phyloP scores from a whole-genome alignment of 306 rosid species.

The Trifolium subterraneum region DNA sequence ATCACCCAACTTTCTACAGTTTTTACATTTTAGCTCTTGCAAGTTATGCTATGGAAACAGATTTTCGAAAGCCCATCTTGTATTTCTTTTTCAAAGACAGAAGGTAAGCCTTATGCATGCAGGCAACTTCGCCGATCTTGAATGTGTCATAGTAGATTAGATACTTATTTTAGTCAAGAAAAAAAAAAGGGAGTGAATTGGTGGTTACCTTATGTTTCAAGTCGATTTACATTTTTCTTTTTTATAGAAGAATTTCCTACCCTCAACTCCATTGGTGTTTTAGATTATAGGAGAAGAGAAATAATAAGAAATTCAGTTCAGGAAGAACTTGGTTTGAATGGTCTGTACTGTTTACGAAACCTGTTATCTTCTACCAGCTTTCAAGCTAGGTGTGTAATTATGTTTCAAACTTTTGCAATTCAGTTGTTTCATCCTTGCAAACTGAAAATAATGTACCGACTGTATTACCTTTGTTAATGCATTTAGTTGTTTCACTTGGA shows the following conservation, averaged over 20 bases:
- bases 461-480: neutral
- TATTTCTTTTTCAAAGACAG: too few relatives aligned
- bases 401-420: neutral
- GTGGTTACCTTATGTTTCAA: slow-evolving; percentile 11
- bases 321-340: neutral
- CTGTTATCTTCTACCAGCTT: slow-evolving; percentile 5
- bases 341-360: neutral
- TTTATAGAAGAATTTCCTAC: slow-evolving; percentile 3
- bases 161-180: slow-evolving; percentile 6
- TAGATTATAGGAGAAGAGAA: neutral
- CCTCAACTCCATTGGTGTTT: neutral
- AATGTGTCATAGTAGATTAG: too few relatives aligned
- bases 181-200: neutral
- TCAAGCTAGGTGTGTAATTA: neutral
- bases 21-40: too few relatives aligned
- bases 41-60: too few relatives aligned
- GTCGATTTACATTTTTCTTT: neutral
- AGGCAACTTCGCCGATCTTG: too few relatives aligned
- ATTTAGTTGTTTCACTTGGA: neutral
- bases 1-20: too few relatives aligned
- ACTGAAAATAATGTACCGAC: neutral
- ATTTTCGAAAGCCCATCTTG: too few relatives aligned
- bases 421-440: neutral
- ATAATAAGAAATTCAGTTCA: neutral
- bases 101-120: too few relatives aligned